Base-by-base conservation (phyloP, 345 rosid species). In the Aurinia saxatilis region DNA sequence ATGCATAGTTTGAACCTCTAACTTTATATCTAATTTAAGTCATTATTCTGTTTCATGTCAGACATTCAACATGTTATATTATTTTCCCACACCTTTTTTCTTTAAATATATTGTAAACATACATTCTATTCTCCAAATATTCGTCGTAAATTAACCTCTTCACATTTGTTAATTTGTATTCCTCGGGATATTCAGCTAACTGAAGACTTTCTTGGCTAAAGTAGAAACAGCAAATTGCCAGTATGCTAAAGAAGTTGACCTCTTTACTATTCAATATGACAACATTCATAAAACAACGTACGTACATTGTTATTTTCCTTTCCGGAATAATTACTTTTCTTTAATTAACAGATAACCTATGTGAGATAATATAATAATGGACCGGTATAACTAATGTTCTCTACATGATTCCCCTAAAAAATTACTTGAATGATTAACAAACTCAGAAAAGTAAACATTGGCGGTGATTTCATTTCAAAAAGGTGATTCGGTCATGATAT, bases 181-280 rank as follows among this genome's bases (percentile, higher is more conserved):
- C 60, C 72, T 68, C 53, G 66, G 65, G 60, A 59, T 48, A 68
- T 68, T 59, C 57, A 59, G 58, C 14, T 23, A 8, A 50, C 31
- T 17, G 45, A 50, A 67, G 66, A 67, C 72, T 67, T 49, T n/a
- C 15, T 41, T 8, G 16, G 52, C 29, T 23, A 59, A 50, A 59
- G 60, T 58, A 41, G 58, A 40, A 57, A 49, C 45, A 48, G 36
- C 60, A 58, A 30, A 38, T 27, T 39, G 17, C 34, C 50, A 49
- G 12, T 49, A 38, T 58, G 45, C 45, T 49, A 68, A 59, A 41
- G 64, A 30, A 23, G 30, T 68, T 67, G 66, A 68, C 73, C 31
- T 58, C 46, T 68, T 21, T 39, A 50, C 39, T 60, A 51, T 60
- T 52, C 55, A 51, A 49, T 38, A 36, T 18, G 17, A 49, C 13